phyloP scores from a whole-genome alignment of 805 yeast species.

The Cyberlindnera petersonii region DNA sequence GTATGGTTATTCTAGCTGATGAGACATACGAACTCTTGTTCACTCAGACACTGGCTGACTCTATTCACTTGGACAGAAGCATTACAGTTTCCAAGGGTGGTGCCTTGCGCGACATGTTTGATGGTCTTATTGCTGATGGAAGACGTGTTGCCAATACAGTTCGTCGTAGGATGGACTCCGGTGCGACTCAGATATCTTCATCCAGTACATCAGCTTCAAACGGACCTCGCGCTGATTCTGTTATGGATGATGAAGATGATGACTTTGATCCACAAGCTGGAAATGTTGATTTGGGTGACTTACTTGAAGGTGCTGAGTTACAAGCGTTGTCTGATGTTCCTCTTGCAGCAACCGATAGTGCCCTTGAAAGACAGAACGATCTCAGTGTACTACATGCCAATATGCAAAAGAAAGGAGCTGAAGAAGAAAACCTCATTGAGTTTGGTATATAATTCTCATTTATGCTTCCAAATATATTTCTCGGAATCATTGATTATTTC shows the following conservation, averaged over 20 bases:
- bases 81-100: slow-evolving; percentile 43
- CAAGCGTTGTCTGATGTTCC: slow-evolving; percentile 37
- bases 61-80: slow-evolving; percentile 62
- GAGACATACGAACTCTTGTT: slow-evolving; percentile 89
- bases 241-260: slow-evolving; percentile 36
- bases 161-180: slow-evolving; percentile 79
- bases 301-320: slow-evolving; percentile 47
- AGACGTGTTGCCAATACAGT: slow-evolving; percentile 87
- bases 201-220: slow-evolving; percentile 10
- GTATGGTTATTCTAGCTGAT: slow-evolving; percentile 93
- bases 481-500: no score
- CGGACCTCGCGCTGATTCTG: slow-evolving; percentile 9
- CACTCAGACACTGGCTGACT: slow-evolving; percentile 58
- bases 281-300: slow-evolving; percentile 41
- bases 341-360: slow-evolving; percentile 10
- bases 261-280: slow-evolving; percentile 43
- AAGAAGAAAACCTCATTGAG: slow-evolving; percentile 37
- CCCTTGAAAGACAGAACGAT: slow-evolving; percentile 21
- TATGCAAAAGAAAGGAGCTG: slow-evolving; percentile 10
- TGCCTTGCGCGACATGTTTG: slow-evolving; percentile 81
- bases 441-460: slow-evolving; percentile 24
- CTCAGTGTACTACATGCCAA: slow-evolving; percentile 30
- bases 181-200: slow-evolving; percentile 34
- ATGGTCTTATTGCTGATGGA: slow-evolving; percentile 89
- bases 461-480: background rate